phyloP scores from a whole-genome alignment of 331 rosid genomes.

The Rhamnella rubrinervis region DNA sequence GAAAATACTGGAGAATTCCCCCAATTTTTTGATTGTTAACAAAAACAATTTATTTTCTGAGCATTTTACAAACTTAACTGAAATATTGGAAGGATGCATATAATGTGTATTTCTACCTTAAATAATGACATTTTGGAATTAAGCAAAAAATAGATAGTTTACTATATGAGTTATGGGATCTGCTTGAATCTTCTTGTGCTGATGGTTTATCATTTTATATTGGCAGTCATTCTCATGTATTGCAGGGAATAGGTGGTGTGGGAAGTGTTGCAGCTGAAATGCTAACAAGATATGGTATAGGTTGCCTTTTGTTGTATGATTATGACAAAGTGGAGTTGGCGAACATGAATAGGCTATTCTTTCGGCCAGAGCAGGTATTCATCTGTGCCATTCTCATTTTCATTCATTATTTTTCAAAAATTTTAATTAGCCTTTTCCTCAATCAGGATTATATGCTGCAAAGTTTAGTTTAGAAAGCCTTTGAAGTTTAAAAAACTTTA shows the following conservation, averaged over 20 bases:
- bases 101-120: not conserved
- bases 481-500: not conserved
- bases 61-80: not conserved
- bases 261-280: constrained; percentile 99
- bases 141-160: not conserved
- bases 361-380: constrained; percentile 92
- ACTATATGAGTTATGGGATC: not conserved
- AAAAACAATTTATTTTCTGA: not conserved
- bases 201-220: constrained; percentile 1
- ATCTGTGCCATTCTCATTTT: constrained; percentile 14
- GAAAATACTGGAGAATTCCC: not conserved
- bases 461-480: constrained; percentile 14
- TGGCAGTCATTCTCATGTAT: constrained; percentile 24
- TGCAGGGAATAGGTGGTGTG: constrained; percentile 93
- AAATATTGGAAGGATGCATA: not conserved
- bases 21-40: too few relatives aligned
- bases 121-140: not conserved
- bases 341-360: constrained; percentile 95
- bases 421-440: not conserved
- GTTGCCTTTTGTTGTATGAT: constrained; percentile 94
- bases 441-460: constrained; percentile 9
- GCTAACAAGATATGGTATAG: constrained; percentile 97
- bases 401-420: not conserved
- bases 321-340: constrained; percentile 99
- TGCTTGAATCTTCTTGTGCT: not conserved